phyloP scores from a whole-genome alignment of 1,284 basidiomycete species.

The Apiotrichum sp. region DNA sequence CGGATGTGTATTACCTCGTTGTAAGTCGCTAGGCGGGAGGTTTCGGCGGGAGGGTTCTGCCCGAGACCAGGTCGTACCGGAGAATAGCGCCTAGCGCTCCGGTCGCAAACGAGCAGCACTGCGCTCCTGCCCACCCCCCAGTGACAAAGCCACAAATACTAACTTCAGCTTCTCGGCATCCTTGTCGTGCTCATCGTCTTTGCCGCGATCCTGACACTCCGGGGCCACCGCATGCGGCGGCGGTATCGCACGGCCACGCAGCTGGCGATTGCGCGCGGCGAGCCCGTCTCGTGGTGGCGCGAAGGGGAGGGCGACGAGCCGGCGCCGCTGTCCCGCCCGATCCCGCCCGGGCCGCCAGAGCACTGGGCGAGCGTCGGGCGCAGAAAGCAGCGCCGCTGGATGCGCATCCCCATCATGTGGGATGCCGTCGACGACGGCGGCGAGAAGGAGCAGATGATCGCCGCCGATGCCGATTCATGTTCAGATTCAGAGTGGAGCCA shows the following conservation, averaged over 20 bases:
- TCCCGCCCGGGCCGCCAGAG: not conserved
- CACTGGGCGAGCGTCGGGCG: constrained; percentile 6
- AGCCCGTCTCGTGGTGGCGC: constrained; percentile 18
- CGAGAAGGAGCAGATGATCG: not conserved
- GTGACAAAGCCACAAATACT: no score
- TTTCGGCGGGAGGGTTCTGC: not conserved
- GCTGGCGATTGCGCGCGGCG: constrained; percentile 34
- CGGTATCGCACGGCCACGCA: constrained; percentile 37
- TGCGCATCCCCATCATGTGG: constrained; percentile 22
- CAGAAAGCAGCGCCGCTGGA: constrained; percentile 15
- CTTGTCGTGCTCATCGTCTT: constrained; percentile 30
- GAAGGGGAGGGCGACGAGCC: not conserved
- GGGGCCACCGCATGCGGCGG: constrained; percentile 30
- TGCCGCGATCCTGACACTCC: constrained; percentile 27
- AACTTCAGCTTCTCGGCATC: constrained; percentile 37
- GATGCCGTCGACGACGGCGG: constrained; percentile 9
- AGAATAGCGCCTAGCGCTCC: no score
- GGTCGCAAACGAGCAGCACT: no score
- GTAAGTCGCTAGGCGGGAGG: not conserved
- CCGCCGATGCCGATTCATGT: no score
- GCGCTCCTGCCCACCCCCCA: no score
- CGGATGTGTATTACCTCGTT: constrained; percentile 16
- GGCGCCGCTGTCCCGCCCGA: not conserved
- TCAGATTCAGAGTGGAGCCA: not conserved
- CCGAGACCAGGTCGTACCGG: not conserved